phyloP scores from a whole-genome alignment of 2,329 filamentous ascomycete genomes.

The Colletotrichum paranaense region DNA sequence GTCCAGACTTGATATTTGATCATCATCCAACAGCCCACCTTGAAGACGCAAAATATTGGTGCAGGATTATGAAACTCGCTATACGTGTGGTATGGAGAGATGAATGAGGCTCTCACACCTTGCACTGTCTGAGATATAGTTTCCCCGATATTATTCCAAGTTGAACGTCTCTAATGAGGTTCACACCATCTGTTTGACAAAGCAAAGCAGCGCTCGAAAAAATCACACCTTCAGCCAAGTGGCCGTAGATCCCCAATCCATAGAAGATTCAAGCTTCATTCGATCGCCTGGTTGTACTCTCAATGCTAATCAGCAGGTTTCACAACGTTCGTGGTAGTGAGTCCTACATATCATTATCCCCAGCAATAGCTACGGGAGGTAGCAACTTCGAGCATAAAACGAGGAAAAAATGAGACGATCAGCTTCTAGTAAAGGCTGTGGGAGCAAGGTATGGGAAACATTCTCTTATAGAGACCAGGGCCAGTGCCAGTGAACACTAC shows the following conservation, averaged over 20 bases:
- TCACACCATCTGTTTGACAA: neutral
- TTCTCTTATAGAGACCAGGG: neutral
- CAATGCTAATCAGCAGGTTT: too few species aligned
- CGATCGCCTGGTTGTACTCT: too few species aligned
- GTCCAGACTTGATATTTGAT: neutral
- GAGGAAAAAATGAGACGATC: too few species aligned
- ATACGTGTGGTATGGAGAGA: too few species aligned
- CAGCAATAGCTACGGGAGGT: too few species aligned
- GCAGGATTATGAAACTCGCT: neutral
- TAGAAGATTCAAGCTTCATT: neutral
- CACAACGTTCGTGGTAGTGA: neutral
- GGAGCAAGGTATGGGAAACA: too few species aligned
- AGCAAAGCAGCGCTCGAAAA: neutral
- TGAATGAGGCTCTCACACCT: too few species aligned
- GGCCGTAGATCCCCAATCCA: neutral
- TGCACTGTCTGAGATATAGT: too few species aligned
- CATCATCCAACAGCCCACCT: neutral
- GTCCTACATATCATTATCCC: neutral
- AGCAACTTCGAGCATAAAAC: too few species aligned
- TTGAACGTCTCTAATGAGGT: neutral
- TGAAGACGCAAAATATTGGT: neutral
- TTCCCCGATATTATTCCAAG: too few species aligned
- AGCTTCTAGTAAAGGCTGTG: neutral
- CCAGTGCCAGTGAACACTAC: neutral
- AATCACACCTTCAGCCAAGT: neutral